These are phyloP conservation scores for Dendrostoma leiphaemia DNA, from an alignment of 2,329 filamentous ascomycete species.

Conservation along the genomic window DNA sequence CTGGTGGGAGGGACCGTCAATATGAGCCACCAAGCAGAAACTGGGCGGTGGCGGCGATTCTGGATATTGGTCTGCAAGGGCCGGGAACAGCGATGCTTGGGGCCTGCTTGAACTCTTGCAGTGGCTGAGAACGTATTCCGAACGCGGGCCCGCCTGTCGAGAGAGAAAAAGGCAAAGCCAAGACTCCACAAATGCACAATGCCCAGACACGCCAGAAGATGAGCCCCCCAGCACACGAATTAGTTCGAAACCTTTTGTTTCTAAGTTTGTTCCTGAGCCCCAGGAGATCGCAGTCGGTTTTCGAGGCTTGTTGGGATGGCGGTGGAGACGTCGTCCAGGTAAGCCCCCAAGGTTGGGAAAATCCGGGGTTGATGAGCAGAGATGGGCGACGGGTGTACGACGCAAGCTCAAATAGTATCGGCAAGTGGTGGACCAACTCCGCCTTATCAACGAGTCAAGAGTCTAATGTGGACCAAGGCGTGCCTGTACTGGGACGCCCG, in stretches of 20 bases:
- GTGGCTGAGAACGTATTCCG: conserved; percentile 19
- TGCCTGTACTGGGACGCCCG: background rate
- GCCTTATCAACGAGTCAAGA: background rate
- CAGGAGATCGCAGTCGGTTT: background rate
- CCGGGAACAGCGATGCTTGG: background rate
- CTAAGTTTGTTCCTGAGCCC: background rate
- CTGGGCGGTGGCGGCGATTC: conserved; percentile 5
- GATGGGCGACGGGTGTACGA: background rate
- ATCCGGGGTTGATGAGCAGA: conserved; percentile 5
- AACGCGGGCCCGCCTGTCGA: conserved; percentile 12
- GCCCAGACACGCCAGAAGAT: background rate
- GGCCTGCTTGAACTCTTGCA: background rate
- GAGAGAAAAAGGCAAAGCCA: background rate
- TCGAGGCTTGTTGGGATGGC: background rate
- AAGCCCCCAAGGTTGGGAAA: background rate
- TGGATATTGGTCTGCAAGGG: background rate
- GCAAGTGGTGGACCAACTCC: conserved; percentile 5
- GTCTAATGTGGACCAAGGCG: background rate
- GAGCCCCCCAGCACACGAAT: background rate
- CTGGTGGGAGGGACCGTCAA: no score
- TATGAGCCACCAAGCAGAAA: conserved; percentile 7
- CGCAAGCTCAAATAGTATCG: conserved; percentile 3
- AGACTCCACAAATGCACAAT: conserved; percentile 1
- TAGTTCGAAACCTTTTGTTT: conserved; percentile 2
- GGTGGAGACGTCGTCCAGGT: background rate